These are phyloP conservation scores for Lotmaria passim DNA, from an alignment of 208 protist species.

Conservation along the genomic window DNA sequence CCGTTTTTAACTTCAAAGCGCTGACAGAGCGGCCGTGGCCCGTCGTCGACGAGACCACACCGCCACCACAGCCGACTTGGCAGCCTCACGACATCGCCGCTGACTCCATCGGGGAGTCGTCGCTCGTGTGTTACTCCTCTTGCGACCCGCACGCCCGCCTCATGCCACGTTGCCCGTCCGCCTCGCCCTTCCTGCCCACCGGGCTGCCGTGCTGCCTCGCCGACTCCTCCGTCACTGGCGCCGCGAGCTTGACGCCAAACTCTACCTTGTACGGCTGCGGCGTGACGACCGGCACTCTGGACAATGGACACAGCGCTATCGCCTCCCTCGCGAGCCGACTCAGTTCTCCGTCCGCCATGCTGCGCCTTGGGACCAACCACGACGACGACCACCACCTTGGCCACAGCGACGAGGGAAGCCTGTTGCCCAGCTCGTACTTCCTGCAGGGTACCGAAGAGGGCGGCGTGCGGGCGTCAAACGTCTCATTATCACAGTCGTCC, in stretches of 20 bases:
- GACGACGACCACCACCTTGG: neutral
- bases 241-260: neutral
- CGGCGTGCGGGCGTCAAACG: too few relatives aligned
- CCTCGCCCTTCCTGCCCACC: neutral
- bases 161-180: neutral
- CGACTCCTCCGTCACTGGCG: neutral
- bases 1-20: neutral
- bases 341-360: neutral
- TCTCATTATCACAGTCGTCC: too few relatives aligned
- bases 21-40: neutral
- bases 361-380: neutral
- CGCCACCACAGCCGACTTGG: neutral
- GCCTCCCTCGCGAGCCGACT: neutral
- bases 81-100: neutral
- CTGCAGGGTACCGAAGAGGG: too few relatives aligned
- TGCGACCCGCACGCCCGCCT: neutral
- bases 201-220: neutral
- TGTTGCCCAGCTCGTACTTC: too few relatives aligned
- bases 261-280: constrained; percentile 2
- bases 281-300: neutral
- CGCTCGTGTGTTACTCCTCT: neutral
- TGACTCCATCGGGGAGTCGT: neutral
- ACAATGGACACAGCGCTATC: neutral
- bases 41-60: neutral
- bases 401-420: neutral